These are phyloP conservation scores for Scheffersomyces ergatensis DNA, from an alignment of 805 yeast species.

Conservation along the genomic window DNA sequence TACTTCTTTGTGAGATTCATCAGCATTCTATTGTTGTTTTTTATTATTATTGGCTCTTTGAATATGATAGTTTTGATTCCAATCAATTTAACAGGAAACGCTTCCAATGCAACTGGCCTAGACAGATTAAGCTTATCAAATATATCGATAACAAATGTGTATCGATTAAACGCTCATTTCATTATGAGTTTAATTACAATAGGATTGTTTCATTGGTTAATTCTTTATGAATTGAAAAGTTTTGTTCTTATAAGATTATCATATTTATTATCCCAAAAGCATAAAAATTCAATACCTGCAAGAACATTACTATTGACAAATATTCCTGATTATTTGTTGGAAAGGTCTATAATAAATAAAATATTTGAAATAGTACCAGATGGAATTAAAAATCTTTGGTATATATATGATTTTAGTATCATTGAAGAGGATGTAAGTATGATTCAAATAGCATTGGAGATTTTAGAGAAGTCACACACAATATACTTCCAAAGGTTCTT, in stretches of 20 bases:
- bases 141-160: slow-evolving; percentile 51
- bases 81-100: slow-evolving; percentile 49
- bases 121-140: slow-evolving; percentile 74
- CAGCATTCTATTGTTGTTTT: slow-evolving; percentile 47
- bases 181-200: slow-evolving; percentile 55
- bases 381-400: slow-evolving; percentile 58
- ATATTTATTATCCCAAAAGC: slow-evolving; percentile 28
- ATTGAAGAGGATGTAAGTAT: slow-evolving; percentile 15
- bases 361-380: slow-evolving; percentile 48
- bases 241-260: slow-evolving; percentile 49
- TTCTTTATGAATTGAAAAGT: slow-evolving; percentile 54
- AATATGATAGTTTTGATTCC: slow-evolving; percentile 64
- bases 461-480: slow-evolving; percentile 25
- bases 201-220: slow-evolving; percentile 51
- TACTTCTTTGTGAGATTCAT: slow-evolving; percentile 70
- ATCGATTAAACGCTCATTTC: slow-evolving; percentile 60
- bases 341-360: slow-evolving; percentile 19
- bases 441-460: slow-evolving; percentile 23
- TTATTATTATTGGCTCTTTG: slow-evolving; percentile 49
- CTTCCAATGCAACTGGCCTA: slow-evolving; percentile 43
- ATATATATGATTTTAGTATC: slow-evolving; percentile 35
- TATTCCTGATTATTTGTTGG: slow-evolving; percentile 37
- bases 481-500: not conserved
- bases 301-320: slow-evolving; percentile 42
- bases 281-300: slow-evolving; percentile 21